phyloP scores from a whole-genome alignment of 2,329 filamentous ascomycete genomes.

The Thelonectria rubi region DNA sequence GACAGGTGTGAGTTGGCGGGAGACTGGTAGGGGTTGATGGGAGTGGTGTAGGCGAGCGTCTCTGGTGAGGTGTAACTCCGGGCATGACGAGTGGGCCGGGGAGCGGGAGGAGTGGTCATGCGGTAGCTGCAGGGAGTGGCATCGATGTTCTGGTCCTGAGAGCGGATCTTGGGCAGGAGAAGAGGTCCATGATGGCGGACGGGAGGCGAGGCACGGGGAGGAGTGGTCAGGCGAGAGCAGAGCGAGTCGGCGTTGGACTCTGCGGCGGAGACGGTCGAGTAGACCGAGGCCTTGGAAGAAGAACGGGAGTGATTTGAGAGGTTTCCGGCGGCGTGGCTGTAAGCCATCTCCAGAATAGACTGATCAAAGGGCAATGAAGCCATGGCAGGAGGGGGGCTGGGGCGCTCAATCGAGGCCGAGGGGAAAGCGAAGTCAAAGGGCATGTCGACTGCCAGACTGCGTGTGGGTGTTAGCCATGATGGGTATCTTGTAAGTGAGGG shows the following conservation, averaged over 20 bases:
- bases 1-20: slow-evolving; percentile 48
- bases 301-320: slow-evolving; percentile 66
- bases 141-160: slow-evolving; percentile 81
- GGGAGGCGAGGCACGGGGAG: slow-evolving; percentile 71
- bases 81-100: slow-evolving; percentile 54
- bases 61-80: slow-evolving; percentile 71
- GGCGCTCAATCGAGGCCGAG: slow-evolving; percentile 45
- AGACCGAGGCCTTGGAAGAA: slow-evolving; percentile 72
- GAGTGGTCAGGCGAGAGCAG: slow-evolving; percentile 74
- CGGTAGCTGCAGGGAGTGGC: slow-evolving; percentile 58
- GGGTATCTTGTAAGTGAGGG: slow-evolving; percentile 5
- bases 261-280: slow-evolving; percentile 65
- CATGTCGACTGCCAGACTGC: slow-evolving; percentile 69
- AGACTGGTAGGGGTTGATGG: slow-evolving; percentile 35
- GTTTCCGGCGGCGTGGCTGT: slow-evolving; percentile 44
- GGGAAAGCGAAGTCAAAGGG: slow-evolving; percentile 69
- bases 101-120: slow-evolving; percentile 43
- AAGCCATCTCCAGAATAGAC: slow-evolving; percentile 65
- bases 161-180: slow-evolving; percentile 84
- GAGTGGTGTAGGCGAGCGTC: slow-evolving; percentile 47
- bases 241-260: slow-evolving; percentile 69
- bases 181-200: slow-evolving; percentile 81
- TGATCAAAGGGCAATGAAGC: slow-evolving; percentile 62
- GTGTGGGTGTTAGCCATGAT: slow-evolving; percentile 36
- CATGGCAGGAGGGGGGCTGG: slow-evolving; percentile 43